phyloP scores from a whole-genome alignment of 352 stramenopile genomes.

The Phytophthora sojae region DNA sequence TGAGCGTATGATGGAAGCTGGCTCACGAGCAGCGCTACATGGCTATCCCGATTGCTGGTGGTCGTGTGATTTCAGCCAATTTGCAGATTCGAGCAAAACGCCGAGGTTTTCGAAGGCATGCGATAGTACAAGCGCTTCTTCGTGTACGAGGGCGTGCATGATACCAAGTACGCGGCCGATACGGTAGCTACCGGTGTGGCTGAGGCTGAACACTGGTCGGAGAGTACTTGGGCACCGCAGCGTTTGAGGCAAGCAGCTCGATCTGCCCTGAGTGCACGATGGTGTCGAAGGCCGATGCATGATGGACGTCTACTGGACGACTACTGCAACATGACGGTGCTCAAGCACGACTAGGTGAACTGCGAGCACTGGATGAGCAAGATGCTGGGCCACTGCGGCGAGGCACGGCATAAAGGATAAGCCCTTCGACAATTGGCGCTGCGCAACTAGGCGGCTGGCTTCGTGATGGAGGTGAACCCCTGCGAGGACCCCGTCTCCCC shows the following conservation, averaged over 20 bases:
- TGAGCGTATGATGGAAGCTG: constrained; percentile 67
- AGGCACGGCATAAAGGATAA: constrained; percentile 79
- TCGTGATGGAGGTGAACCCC: constrained; percentile 70
- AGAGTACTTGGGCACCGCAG: constrained; percentile 38
- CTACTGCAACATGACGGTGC: constrained; percentile 72
- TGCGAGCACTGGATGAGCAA: constrained; percentile 53
- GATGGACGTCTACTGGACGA: constrained; percentile 72
- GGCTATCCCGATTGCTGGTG: constrained; percentile 65
- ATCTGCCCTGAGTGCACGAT: constrained; percentile 65
- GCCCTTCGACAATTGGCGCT: constrained; percentile 79
- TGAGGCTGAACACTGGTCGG: constrained; percentile 60
- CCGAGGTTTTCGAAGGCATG: constrained; percentile 75
- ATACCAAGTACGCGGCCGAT: constrained; percentile 44
- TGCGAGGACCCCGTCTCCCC: constrained; percentile 57
- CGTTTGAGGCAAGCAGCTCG: constrained; percentile 50
- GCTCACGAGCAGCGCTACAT: constrained; percentile 61
- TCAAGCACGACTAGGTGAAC: constrained; percentile 47
- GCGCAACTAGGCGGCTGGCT: constrained; percentile 53
- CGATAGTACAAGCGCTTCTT: constrained; percentile 86
- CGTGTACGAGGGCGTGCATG: constrained; percentile 69
- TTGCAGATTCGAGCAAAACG: constrained; percentile 60
- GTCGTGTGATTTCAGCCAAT: constrained; percentile 61
- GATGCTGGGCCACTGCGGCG: constrained; percentile 58
- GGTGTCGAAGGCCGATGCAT: constrained; percentile 49
- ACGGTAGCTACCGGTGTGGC: constrained; percentile 52